These are phyloP conservation scores for Geum urbanum DNA, from an alignment of 306 rosid genomes.

Conservation along the genomic window DNA sequence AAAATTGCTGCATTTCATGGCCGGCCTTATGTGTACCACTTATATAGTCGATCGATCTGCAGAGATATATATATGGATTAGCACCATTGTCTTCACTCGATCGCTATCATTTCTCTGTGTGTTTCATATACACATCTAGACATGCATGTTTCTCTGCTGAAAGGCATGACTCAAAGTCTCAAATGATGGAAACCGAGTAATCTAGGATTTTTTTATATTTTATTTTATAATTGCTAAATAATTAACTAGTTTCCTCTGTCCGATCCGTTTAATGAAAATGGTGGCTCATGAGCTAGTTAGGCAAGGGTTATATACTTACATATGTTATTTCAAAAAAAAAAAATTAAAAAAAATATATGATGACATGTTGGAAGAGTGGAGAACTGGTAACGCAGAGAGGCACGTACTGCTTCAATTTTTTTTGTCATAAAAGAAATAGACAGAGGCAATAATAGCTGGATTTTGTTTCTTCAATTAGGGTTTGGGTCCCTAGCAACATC, in stretches of 20 bases:
- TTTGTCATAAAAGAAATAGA: conserved; percentile 61
- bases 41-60: not conserved
- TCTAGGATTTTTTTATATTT: not conserved
- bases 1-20: not conserved
- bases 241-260: not conserved
- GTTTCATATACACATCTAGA: not conserved
- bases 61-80: not conserved
- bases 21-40: conserved; percentile 14
- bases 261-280: not conserved
- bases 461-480: conserved; percentile 53
- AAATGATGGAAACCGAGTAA: not conserved
- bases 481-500: conserved; percentile 34
- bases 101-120: not conserved
- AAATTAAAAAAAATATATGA: too few relatives aligned
- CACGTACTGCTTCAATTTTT: conserved; percentile 28
- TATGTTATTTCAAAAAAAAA: too few relatives aligned
- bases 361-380: conserved; percentile 26
- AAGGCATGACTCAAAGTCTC: not conserved
- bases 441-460: conserved; percentile 60
- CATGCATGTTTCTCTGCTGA: not conserved
- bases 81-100: not conserved
- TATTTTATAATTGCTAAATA: not conserved
- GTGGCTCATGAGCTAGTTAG: not conserved
- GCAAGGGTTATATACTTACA: conserved; percentile 5
- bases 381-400: conserved; percentile 39